Conservation (phyloP, 306 rosid species). For the Trifolium pratense region DNA sequence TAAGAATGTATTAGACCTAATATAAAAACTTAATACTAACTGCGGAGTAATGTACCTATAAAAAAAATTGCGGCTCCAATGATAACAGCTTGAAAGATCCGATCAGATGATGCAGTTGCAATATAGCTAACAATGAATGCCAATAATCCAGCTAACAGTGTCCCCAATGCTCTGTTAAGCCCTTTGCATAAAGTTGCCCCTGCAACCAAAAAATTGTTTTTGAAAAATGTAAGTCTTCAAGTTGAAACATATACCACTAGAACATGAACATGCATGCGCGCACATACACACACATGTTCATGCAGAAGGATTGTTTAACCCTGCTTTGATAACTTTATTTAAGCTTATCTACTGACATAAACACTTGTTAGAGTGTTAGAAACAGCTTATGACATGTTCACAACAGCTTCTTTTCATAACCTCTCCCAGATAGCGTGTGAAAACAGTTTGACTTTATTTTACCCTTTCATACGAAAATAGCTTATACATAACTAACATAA, state of each 20-base stretch:
- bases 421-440: too few species aligned
- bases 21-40: not conserved
- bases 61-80: slow-evolving; percentile 84
- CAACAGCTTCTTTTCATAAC: too few species aligned
- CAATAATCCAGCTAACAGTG: slow-evolving; percentile 78
- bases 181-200: slow-evolving; percentile 99
- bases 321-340: too few species aligned
- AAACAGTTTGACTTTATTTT: too few species aligned
- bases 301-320: too few species aligned
- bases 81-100: slow-evolving; percentile 61
- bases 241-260: slow-evolving; percentile 17
- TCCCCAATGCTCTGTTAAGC: slow-evolving; percentile 92
- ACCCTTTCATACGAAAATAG: too few species aligned
- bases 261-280: not conserved
- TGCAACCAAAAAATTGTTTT: slow-evolving; percentile 39
- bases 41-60: slow-evolving; percentile 56
- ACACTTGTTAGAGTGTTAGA: too few species aligned
- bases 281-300: too few species aligned
- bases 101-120: slow-evolving; percentile 51
- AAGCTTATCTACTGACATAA: too few species aligned
- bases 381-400: too few species aligned
- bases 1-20: too few species aligned
- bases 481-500: too few species aligned
- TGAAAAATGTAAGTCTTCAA: slow-evolving; percentile 7
- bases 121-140: slow-evolving; percentile 73